Evolutionary conservation across 768 basidiomycete genomes (phyloP).

Genomic region (Saitozyma sp.): DNA sequence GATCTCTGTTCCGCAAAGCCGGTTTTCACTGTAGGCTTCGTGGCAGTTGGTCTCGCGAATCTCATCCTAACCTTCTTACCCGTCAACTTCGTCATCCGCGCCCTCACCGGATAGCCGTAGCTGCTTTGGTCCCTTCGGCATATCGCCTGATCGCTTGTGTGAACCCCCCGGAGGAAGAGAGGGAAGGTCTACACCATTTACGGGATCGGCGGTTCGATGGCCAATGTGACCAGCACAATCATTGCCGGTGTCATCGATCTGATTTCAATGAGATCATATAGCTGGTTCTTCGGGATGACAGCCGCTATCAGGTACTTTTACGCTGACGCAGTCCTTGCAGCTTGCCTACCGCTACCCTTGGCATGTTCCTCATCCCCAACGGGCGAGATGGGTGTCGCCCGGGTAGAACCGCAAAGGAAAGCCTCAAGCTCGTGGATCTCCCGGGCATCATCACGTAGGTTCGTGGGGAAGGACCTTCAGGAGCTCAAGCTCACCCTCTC

Average conservation of each 20-base stretch:
- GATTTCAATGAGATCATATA: conserved; percentile 33
- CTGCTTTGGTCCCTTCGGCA: conserved; percentile 27
- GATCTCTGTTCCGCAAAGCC: conserved; percentile 31
- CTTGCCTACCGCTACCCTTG: conserved; percentile 13
- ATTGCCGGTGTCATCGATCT: conserved; percentile 29
- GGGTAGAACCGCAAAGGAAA: too few species aligned
- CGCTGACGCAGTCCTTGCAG: too few species aligned
- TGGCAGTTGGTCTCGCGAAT: conserved; percentile 24
- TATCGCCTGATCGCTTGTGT: conserved; percentile 32
- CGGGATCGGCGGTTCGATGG: conserved; percentile 24
- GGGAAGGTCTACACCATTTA: conserved; percentile 27
- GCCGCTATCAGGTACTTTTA: conserved; percentile 6
- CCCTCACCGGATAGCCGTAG: conserved; percentile 31
- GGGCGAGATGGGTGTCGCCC: neutral
- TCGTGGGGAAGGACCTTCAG: neutral
- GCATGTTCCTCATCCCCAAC: conserved; percentile 23
- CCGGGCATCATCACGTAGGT: conserved; percentile 12
- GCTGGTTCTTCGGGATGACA: conserved; percentile 38
- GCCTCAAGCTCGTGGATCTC: conserved; percentile 24
- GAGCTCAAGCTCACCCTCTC: too few species aligned
- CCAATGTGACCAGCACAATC: conserved; percentile 19
- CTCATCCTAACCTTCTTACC: conserved; percentile 22
- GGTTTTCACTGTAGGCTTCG: conserved; percentile 25
- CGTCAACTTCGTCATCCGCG: conserved; percentile 38
- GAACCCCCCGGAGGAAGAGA: conserved; percentile 26